Evolutionary conservation across 2,329 filamentous ascomycete genomes (phyloP), one percentile per base, ranked within the genome.

Genomic region (Purpureocillium takamizusanense): DNA sequence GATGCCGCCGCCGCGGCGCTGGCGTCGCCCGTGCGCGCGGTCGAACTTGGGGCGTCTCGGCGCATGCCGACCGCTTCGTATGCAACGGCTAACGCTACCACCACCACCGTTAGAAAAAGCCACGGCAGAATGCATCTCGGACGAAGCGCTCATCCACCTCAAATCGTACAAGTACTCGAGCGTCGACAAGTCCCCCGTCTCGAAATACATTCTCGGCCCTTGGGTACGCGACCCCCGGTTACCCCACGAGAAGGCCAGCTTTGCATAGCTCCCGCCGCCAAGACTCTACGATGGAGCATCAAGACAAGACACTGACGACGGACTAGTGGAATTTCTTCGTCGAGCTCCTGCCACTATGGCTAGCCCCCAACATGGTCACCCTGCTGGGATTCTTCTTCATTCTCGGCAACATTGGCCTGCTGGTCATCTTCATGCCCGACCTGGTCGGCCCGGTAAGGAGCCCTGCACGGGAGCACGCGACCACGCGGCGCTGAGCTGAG

Each of bases 351-450:
- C 92, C 92, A 46, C 67, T 95, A 77, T 98, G 90, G 89, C 76
- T 98, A 39, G 92, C 92, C 21, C 92, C 92, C 27, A 98, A 98
- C 58, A 92, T 95, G 81, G 90, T 98, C 42, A 98, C 92, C 48
- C 72, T 98, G 17, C 64, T 97, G 35, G 92, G 92, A 42, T 98
- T 97, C 73, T 81, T 84, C 65, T 97, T 90, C 70, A 94, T 98
- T 51, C 67, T 98, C 37, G 79, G 67, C 43, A 97, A 98, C 58
- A 77, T 98, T 43, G 74, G 68, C 16, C 54, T 79, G 32, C 60
- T 95, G 41, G 79, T 84, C 43, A 67, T 94, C 35, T 84, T 78
- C 57, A 83, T 97, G 65, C 92, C 92, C 44, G 89, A 95, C 65
- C 71, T 97, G 34, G 76, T 90, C 34, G 90, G 92, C 57, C 89